These are phyloP conservation scores for Aspergillus haitiensis DNA, from an alignment of 495 filamentous ascomycete species.

Conservation along the genomic window DNA sequence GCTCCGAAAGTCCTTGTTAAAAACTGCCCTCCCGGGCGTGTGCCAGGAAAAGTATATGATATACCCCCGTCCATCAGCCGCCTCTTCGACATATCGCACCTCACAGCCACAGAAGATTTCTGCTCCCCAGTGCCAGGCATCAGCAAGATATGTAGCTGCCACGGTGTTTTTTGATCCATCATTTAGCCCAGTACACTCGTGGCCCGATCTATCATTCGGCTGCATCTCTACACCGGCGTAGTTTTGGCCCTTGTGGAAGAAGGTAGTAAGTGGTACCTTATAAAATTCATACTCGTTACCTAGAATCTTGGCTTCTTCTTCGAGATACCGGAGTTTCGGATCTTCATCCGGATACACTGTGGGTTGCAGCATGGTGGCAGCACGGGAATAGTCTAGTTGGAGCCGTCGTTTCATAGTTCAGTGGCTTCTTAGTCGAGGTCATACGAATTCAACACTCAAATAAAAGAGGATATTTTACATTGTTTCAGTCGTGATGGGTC, in stretches of 20 bases:
- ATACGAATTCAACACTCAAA: not conserved
- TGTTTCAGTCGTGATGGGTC: slow-evolving; percentile 44
- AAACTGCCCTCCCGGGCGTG: slow-evolving; percentile 56
- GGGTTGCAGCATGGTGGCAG: slow-evolving; percentile 58
- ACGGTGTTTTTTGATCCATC: slow-evolving; percentile 67
- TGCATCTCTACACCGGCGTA: slow-evolving; percentile 63
- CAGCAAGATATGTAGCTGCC: slow-evolving; percentile 65
- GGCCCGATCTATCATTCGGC: slow-evolving; percentile 57
- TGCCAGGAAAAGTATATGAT: slow-evolving; percentile 67
- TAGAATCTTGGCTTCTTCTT: slow-evolving; percentile 54
- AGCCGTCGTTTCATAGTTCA: not conserved
- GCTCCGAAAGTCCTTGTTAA: slow-evolving; percentile 55
- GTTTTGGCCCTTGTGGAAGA: slow-evolving; percentile 60
- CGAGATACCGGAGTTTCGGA: slow-evolving; percentile 59
- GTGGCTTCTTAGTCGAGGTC: not conserved
- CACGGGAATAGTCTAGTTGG: slow-evolving; percentile 54
- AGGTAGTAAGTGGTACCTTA: slow-evolving; percentile 60
- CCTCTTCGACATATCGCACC: slow-evolving; percentile 62
- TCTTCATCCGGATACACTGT: slow-evolving; percentile 55
- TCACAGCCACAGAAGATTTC: slow-evolving; percentile 74
- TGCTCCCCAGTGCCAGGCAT: slow-evolving; percentile 74
- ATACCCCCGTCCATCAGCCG: slow-evolving; percentile 53
- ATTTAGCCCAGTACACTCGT: slow-evolving; percentile 64
- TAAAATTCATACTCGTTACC: slow-evolving; percentile 55
- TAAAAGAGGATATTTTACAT: slow-evolving; percentile 43